Base-by-base conservation (phyloP, 768 basidiomycete species). In the Rhizopogon roseolus region DNA sequence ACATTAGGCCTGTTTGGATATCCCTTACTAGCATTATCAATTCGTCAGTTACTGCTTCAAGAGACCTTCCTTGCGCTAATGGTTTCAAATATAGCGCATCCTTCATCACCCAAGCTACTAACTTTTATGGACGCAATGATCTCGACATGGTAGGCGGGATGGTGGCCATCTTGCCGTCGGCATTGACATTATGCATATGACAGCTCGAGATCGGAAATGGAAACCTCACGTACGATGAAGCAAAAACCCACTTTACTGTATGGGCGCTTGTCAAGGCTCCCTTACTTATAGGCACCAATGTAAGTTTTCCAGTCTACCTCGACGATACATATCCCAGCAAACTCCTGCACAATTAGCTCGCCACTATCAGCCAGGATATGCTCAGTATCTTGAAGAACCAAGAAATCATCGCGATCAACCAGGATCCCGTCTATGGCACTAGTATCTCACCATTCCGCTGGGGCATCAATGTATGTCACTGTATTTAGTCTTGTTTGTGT, bases 261-360 rank as follows among this genome's bases (percentile, higher is more conserved):
- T 86, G 85, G 85, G 82, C 82, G 11, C 67, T 87, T 27, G 76
- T 85, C 76, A 86, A 85, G 60, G 80, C 81, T 0, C 85, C 85
- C 1, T 67, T 86, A 6, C 70, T 86, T 44, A 83, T 86, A 57
- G 82, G 84, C 50, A 83, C 84, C 4, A 72, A 79, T 45, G 81
- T 81, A 54, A 48, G 76, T 16, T 25, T n/a, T 32, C 19, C 36
- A 13, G n/a, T 19, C 41, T 48, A 63, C 63, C 28, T 60, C 56
- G 7, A 53, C 58, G 2, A 13, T 8, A 22, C 49, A n/a, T 22
- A 28, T 11, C 6, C 50, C 14, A 17, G 7, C n/a, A 17, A 19
- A 52, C 36, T 50, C 49, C 28, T 10, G 32, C 13, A 37, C 3
- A 13, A 14, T 28, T 56, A 82, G 83, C 71, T 86, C 32, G 78